phyloP scores from a whole-genome alignment of 768 basidiomycete genomes.

The Rhodosporidiobolus odoratus region DNA sequence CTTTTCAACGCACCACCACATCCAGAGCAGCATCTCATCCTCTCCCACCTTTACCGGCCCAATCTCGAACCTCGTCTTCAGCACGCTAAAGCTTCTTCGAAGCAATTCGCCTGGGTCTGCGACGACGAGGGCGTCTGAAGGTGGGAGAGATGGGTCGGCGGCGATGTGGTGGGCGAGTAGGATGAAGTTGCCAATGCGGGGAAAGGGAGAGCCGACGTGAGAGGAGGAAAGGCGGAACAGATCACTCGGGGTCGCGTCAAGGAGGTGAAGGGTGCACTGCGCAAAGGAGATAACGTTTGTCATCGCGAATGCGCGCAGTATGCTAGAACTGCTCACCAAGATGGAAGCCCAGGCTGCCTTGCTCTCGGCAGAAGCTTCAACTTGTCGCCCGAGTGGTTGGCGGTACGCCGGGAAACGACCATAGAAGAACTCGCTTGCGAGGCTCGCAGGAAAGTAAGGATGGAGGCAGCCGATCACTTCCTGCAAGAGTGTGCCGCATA shows the following conservation, averaged over 20 bases:
- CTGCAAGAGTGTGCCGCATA: too few species aligned
- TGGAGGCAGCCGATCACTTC: too few species aligned
- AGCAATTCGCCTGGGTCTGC: neutral
- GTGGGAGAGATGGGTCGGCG: neutral
- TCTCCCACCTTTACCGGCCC: neutral
- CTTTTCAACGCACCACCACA: neutral
- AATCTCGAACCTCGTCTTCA: neutral
- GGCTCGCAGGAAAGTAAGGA: too few species aligned
- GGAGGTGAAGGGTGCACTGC: neutral
- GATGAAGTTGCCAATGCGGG: neutral
- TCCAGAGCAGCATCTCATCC: conserved; percentile 2
- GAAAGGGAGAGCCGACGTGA: neutral
- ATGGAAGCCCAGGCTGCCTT: too few species aligned
- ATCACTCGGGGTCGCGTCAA: neutral
- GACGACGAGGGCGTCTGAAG: too few species aligned
- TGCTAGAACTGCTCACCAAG: too few species aligned
- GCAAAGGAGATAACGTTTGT: too few species aligned
- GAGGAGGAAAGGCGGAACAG: neutral
- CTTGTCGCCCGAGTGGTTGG: too few species aligned
- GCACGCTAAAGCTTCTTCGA: neutral
- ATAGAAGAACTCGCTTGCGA: too few species aligned
- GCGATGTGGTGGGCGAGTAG: neutral
- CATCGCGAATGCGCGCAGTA: too few species aligned
- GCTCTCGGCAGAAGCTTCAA: too few species aligned
- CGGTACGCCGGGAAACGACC: too few species aligned